Conservation (phyloP, 139 green algal genomes). For the Picochlorum sp. region DNA sequence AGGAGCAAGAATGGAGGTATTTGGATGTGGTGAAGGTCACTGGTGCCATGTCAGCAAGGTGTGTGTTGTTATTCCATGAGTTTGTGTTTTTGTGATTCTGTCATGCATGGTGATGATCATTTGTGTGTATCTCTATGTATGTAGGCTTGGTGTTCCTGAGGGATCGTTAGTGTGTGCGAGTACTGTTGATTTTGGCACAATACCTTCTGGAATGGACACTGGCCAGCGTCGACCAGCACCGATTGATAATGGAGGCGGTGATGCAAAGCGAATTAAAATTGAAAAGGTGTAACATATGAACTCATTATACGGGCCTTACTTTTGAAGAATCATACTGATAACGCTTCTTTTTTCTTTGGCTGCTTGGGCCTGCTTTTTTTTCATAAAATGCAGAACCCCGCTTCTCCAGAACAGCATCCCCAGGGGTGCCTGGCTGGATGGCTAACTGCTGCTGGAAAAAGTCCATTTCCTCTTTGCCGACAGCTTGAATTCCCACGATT, state of each 20-base stretch:
- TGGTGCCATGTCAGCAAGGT: constrained; percentile 11
- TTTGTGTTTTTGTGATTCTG: neutral
- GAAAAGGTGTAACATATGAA: no score
- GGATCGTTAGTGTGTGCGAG: neutral
- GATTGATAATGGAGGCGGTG: neutral
- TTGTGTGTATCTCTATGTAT: neutral
- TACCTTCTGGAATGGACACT: neutral
- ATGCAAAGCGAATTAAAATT: no score
- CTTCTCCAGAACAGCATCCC: neutral
- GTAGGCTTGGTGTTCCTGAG: neutral
- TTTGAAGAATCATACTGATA: no score
- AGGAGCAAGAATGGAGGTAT: constrained; percentile 59
- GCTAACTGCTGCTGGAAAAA: constrained; percentile 11
- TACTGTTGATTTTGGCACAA: neutral
- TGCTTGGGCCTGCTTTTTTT: no score
- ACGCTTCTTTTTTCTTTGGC: no score
- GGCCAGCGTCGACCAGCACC: neutral
- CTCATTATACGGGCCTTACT: no score
- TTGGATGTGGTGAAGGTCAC: constrained; percentile 20
- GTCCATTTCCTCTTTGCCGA: constrained; percentile 13
- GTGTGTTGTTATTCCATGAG: constrained; percentile 10
- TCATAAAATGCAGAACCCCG: neutral
- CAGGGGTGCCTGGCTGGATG: neutral
- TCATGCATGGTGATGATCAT: neutral
- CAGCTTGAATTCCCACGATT: constrained; percentile 19